Evolutionary conservation across 192 early-diverging fungal genomes (phyloP).

Genomic region (Chytriomyces sp.): DNA sequence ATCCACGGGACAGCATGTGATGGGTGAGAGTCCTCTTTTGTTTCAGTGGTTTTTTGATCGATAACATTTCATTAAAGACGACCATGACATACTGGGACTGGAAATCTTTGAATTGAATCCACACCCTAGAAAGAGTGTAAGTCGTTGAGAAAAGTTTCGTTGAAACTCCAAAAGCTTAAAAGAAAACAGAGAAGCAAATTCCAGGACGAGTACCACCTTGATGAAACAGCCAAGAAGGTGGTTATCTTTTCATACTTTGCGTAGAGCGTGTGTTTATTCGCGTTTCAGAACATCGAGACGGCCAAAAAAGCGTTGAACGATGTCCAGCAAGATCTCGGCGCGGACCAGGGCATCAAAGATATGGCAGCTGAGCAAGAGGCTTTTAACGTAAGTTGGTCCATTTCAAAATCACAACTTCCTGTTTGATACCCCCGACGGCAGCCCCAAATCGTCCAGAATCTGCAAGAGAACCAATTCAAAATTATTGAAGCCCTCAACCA

Average conservation of each 20-base stretch:
- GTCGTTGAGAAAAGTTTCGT: too few species aligned
- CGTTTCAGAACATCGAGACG: slow-evolving; percentile 38
- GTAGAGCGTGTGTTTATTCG: too few species aligned
- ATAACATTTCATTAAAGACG: too few species aligned
- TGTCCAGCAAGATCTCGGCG: slow-evolving; percentile 17
- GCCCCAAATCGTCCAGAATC: slow-evolving; percentile 38
- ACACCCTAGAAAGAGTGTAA: slow-evolving; percentile 36
- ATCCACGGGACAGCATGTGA: slow-evolving; percentile 28
- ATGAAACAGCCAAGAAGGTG: slow-evolving; percentile 24
- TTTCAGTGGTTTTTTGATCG: too few species aligned
- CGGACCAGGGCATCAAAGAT: not conserved
- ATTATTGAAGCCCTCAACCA: slow-evolving; percentile 55
- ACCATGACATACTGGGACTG: slow-evolving; percentile 73
- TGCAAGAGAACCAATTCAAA: slow-evolving; percentile 57
- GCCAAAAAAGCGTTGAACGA: slow-evolving; percentile 37
- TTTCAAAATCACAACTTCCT: too few species aligned
- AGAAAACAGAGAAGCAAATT: slow-evolving; percentile 40
- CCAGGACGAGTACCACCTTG: slow-evolving; percentile 37
- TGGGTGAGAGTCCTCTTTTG: slow-evolving; percentile 25
- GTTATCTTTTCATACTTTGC: too few species aligned
- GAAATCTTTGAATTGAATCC: slow-evolving; percentile 74
- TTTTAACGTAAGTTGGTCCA: slow-evolving; percentile 32
- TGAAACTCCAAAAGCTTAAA: too few species aligned
- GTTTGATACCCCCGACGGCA: not conserved
- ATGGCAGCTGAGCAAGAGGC: slow-evolving; percentile 14